Conservation (phyloP, 2,329 filamentous ascomycete species). For the Pyrenochaeta sp. region DNA sequence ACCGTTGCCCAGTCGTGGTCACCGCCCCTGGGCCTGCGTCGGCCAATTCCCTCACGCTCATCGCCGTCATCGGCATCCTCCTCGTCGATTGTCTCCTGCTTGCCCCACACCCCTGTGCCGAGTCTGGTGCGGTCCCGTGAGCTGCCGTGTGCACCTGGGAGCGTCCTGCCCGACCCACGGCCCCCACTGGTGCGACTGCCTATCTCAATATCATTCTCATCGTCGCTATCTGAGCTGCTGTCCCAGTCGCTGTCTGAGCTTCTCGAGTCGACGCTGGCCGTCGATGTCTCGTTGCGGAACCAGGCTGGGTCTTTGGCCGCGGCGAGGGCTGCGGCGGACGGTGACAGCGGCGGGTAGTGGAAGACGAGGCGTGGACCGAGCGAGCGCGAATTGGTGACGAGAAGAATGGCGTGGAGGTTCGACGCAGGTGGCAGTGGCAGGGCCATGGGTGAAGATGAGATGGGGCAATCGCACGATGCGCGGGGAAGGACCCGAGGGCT, state of each 20-base stretch:
- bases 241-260: slow-evolving; percentile 50
- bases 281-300: slow-evolving; percentile 49
- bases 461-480: not conserved
- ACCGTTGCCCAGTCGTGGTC: slow-evolving; percentile 50
- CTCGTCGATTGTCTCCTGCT: slow-evolving; percentile 48
- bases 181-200: slow-evolving; percentile 47
- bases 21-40: slow-evolving; percentile 30
- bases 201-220: slow-evolving; percentile 44
- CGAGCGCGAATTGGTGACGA: slow-evolving; percentile 51
- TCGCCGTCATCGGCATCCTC: slow-evolving; percentile 40
- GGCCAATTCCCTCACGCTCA: slow-evolving; percentile 13
- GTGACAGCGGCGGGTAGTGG: slow-evolving; percentile 52
- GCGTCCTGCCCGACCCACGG: slow-evolving; percentile 38
- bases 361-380: slow-evolving; percentile 53
- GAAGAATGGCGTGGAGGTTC: slow-evolving; percentile 51
- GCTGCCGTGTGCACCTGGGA: slow-evolving; percentile 31
- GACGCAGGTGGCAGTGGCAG: slow-evolving; percentile 46
- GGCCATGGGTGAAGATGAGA: slow-evolving; percentile 30
- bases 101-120: slow-evolving; percentile 39
- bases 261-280: slow-evolving; percentile 43
- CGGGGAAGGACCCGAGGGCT: slow-evolving; percentile 9
- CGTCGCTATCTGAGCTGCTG: slow-evolving; percentile 45
- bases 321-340: slow-evolving; percentile 44
- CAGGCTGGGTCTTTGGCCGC: slow-evolving; percentile 45
- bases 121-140: slow-evolving; percentile 38